These are phyloP conservation scores for Lepidium didymum DNA, from an alignment of 345 rosid genomes.

Conservation along the genomic window DNA sequence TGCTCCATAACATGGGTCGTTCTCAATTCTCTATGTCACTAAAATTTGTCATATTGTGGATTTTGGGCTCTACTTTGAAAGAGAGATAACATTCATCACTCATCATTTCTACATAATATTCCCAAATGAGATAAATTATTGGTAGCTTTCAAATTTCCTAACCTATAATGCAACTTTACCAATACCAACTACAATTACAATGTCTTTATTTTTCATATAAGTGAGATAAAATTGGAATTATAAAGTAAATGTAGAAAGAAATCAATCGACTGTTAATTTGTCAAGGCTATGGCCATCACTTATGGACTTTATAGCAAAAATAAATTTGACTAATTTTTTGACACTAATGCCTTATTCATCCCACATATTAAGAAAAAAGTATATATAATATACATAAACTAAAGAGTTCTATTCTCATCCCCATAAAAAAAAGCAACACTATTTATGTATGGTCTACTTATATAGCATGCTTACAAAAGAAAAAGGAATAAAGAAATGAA, in stretches of 20 bases:
- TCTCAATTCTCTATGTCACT: conserved; percentile 25
- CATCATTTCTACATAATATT: conserved; percentile 28
- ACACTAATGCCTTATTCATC: conserved; percentile 1
- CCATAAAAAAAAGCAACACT: conserved; percentile 15
- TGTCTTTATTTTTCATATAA: neutral
- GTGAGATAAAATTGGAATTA: conserved; percentile 1
- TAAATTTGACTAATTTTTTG: neutral
- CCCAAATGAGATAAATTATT: conserved; percentile 15
- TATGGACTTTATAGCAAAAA: conserved; percentile 16
- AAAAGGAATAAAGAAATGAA: conserved; percentile 7
- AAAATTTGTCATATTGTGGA: conserved; percentile 25
- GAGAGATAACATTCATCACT: conserved; percentile 27
- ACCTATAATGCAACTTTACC: conserved; percentile 23
- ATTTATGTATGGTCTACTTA: conserved; percentile 26
- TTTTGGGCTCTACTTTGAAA: conserved; percentile 32
- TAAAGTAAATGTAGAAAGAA: conserved; percentile 16
- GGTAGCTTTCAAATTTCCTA: neutral
- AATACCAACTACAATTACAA: neutral
- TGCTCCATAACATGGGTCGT: conserved; percentile 26
- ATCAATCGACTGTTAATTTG: neutral
- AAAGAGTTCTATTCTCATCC: conserved; percentile 18
- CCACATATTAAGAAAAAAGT: neutral
- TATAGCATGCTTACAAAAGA: conserved; percentile 21
- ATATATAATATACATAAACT: neutral
- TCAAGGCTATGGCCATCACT: conserved; percentile 23